Percentiles rank a stretch among this genome's conserved stretches.
phyloP scores from a whole-genome alignment of 1,284 basidiomycete species.

The Malassezia vespertilionis region DNA sequence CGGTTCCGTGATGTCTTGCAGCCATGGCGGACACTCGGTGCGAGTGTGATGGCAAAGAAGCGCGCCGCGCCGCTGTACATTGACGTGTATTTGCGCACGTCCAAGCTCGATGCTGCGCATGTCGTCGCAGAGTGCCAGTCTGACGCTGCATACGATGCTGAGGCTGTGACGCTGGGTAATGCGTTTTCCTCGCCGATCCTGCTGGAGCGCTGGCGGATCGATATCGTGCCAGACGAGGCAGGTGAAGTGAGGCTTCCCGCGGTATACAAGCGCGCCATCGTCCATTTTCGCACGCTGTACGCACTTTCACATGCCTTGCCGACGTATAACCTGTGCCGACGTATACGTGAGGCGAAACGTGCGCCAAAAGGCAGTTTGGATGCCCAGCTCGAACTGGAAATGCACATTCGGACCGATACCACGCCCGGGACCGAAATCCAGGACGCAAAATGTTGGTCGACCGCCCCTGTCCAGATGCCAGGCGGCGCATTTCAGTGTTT shows the following conservation, averaged over 20 bases:
- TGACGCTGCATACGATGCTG: neutral
- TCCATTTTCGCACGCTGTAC: slow-evolving; percentile 17
- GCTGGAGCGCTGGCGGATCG: slow-evolving; percentile 14
- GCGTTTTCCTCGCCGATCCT: neutral
- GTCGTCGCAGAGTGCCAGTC: slow-evolving; percentile 1
- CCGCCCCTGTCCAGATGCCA: slow-evolving; percentile 11
- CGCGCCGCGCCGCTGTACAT: slow-evolving; percentile 4
- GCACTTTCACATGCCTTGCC: slow-evolving; percentile 13
- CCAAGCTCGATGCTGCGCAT: neutral
- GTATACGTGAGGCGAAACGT: neutral
- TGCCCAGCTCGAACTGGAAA: neutral
- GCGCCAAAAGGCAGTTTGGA: neutral
- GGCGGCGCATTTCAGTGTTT: slow-evolving; percentile 1
- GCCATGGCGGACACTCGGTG: slow-evolving; percentile 11
- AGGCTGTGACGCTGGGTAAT: neutral
- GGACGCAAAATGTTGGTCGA: slow-evolving; percentile 2
- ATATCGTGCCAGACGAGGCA: neutral
- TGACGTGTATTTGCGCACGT: slow-evolving; percentile 5
- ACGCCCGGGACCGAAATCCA: neutral
- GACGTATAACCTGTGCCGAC: neutral
- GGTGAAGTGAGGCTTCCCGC: slow-evolving; percentile 6
- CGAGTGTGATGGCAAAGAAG: neutral
- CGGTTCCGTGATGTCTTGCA: neutral
- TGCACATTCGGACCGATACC: neutral
- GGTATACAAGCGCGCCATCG: slow-evolving; percentile 17